A percentile compares a stretch with the other conserved stretches of the same genome.
Evolutionary conservation across 2,329 filamentous ascomycete genomes (phyloP).

Genomic region (Arthrobotrys musiformis): DNA sequence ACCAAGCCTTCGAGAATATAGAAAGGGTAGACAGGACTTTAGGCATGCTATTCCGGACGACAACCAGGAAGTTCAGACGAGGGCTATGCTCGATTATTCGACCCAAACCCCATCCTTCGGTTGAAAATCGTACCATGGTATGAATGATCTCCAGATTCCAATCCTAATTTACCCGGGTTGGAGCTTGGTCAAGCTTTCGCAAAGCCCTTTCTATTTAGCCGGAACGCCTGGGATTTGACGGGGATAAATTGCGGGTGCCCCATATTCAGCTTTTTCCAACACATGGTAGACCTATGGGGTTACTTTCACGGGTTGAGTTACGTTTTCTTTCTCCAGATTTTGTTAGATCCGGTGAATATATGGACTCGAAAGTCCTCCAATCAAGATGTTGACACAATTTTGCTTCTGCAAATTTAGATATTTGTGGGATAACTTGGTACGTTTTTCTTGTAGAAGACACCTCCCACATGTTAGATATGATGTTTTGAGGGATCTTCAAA

Average conservation of each 20-base stretch:
- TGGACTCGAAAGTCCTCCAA: constrained; percentile 38
- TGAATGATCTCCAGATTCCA: background rate
- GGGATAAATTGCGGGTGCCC: constrained; percentile 27
- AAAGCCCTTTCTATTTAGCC: constrained; percentile 11
- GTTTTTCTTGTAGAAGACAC: background rate
- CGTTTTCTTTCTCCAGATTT: background rate
- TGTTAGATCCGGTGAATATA: constrained; percentile 3
- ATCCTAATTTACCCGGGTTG: constrained; percentile 11
- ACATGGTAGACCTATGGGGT: constrained; percentile 15
- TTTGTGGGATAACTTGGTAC: too few species aligned
- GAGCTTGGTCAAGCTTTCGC: constrained; percentile 16
- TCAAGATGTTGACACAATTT: background rate
- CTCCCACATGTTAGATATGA: background rate
- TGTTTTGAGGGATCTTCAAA: background rate
- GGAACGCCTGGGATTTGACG: constrained; percentile 2
- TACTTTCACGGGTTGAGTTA: background rate
- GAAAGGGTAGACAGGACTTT: background rate
- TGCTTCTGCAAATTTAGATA: too few species aligned
- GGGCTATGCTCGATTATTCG: background rate
- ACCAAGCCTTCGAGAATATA: background rate
- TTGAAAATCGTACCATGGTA: constrained; percentile 29
- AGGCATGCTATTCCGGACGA: background rate
- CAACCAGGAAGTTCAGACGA: background rate
- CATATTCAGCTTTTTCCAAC: constrained; percentile 24
- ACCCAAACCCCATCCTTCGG: constrained; percentile 12